These are phyloP conservation scores for Pichia ethanolica DNA, from an alignment of 805 yeast species.

Conservation along the genomic window DNA sequence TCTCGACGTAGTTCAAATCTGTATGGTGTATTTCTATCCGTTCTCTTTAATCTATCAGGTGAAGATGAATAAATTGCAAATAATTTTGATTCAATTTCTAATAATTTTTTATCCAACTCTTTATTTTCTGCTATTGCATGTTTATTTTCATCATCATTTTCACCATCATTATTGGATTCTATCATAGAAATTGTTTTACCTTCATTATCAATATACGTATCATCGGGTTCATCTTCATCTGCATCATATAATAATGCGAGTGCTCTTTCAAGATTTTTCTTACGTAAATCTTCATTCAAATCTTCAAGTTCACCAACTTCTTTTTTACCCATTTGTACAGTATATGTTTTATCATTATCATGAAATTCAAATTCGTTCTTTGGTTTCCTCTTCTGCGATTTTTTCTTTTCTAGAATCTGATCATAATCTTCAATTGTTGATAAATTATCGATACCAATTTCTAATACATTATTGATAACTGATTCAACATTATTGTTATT, in stretches of 20 bases:
- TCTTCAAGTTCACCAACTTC: slow-evolving; percentile 13
- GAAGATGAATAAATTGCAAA: slow-evolving; percentile 51
- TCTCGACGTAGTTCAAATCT: slow-evolving; percentile 45
- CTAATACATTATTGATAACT: slow-evolving; percentile 54
- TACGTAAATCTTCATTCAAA: slow-evolving; percentile 35
- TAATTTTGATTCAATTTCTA: slow-evolving; percentile 40
- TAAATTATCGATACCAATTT: slow-evolving; percentile 42
- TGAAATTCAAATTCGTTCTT: slow-evolving; percentile 11
- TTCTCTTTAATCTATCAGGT: slow-evolving; percentile 39
- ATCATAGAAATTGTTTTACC: slow-evolving; percentile 23
- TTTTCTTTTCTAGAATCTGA: slow-evolving; percentile 6
- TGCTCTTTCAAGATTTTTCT: slow-evolving; percentile 50
- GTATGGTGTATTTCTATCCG: slow-evolving; percentile 37
- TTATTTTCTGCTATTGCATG: slow-evolving; percentile 24
- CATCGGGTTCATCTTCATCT: slow-evolving; percentile 85
- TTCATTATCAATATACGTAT: slow-evolving; percentile 58
- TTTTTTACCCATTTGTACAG: slow-evolving; percentile 32
- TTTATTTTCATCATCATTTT: slow-evolving; percentile 10
- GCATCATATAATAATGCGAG: slow-evolving; percentile 56
- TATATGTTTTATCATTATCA: slow-evolving; percentile 9
- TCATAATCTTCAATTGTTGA: slow-evolving; percentile 28
- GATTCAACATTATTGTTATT: slow-evolving; percentile 47
- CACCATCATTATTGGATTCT: slow-evolving; percentile 21
- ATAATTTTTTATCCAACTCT: slow-evolving; percentile 11
- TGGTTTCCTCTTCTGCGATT: slow-evolving; percentile 6